phyloP scores from a whole-genome alignment of 805 yeast genomes.

The Danielia reshetovae region DNA sequence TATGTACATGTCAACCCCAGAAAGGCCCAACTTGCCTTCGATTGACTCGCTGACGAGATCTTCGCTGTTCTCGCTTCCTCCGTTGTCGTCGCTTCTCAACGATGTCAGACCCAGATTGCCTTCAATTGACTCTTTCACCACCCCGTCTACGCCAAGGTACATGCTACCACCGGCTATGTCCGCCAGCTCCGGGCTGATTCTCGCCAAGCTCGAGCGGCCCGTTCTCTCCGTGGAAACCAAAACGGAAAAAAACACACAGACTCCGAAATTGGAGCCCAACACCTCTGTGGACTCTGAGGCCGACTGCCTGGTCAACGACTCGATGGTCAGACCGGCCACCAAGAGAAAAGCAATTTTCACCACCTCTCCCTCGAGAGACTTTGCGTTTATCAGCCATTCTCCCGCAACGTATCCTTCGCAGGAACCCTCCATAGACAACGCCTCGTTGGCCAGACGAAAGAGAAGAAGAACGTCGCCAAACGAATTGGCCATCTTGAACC shows the following conservation, averaged over 20 bases:
- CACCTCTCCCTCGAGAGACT: slow-evolving; percentile 24
- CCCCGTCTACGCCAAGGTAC: slow-evolving; percentile 17
- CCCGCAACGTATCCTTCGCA: slow-evolving; percentile 81
- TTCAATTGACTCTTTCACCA: slow-evolving; percentile 20
- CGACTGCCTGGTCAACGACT: slow-evolving; percentile 8
- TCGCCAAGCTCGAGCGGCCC: slow-evolving; percentile 7
- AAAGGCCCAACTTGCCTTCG: slow-evolving; percentile 28
- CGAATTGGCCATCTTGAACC: slow-evolving; percentile 76
- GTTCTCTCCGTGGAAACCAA: slow-evolving; percentile 3
- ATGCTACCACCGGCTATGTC: slow-evolving; percentile 7
- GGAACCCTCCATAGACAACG: slow-evolving; percentile 83
- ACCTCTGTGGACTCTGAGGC: slow-evolving; percentile 11
- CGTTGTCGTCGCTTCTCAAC: slow-evolving; percentile 33
- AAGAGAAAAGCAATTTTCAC: slow-evolving; percentile 22
- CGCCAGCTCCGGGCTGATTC: slow-evolving; percentile 4
- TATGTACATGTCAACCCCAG: slow-evolving; percentile 24
- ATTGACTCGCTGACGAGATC: slow-evolving; percentile 15
- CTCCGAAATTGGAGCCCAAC: neutral
- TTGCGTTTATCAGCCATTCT: slow-evolving; percentile 91
- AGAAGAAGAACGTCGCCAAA: slow-evolving; percentile 92
- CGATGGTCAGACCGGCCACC: slow-evolving; percentile 11
- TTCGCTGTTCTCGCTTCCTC: slow-evolving; percentile 33
- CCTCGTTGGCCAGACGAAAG: slow-evolving; percentile 89
- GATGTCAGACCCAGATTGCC: slow-evolving; percentile 23
- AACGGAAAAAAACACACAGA: neutral